Base-by-base conservation (phyloP, 768 basidiomycete species). In the Tricholoma sp. region DNA sequence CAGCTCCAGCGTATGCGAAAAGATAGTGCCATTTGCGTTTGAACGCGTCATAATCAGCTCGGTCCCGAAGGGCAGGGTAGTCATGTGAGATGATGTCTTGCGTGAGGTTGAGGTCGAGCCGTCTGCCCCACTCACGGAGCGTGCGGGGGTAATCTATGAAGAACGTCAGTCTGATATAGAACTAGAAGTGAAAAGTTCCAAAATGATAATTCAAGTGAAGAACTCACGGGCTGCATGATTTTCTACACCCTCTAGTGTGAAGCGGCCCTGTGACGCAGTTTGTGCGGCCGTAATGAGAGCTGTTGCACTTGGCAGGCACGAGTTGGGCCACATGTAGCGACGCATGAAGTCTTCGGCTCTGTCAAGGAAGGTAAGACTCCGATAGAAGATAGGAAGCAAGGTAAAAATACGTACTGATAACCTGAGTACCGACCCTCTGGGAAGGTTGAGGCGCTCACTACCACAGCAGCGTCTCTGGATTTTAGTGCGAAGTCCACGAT, bases 321-420 rank as follows among this genome's bases (percentile, higher is more conserved):
- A 88, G 66, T 91, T 91, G 15, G 89, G 89, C 89, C 89, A 91
- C 86, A 91, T 91, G 69, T 91, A 91, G 56, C 83, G 82, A 47
- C 89, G 82, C 88, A 89, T 89, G 71, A 91, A 91, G 67, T 91
- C 89, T 65, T 90, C 87, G 13, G 88, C 80, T 70, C 87, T 80
- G 50, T 32, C 54, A 10, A 60, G 13, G 15, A 47, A 56, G 34
- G 37, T 17, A 50, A 52, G 52, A 50, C 29, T 55, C 57, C 29
- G 4, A n/a, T 54, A 55, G 36, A 36, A 48, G 24, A 33, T 48
- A 33, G 52, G 53, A 36, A 57, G 39, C 52, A 50, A 50, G 54
- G 20, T 37, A 24, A 24, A 17, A 51, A 68, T 66, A 73, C 84
- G 68, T 57, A 88, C 85, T 90, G 88, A 67, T 88, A 89, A 33